Percentiles rank a stretch among this genome's conserved stretches.
These are phyloP conservation scores for Wickerhamiella shivajii DNA, from an alignment of 805 yeast genomes.

Conservation along the genomic window DNA sequence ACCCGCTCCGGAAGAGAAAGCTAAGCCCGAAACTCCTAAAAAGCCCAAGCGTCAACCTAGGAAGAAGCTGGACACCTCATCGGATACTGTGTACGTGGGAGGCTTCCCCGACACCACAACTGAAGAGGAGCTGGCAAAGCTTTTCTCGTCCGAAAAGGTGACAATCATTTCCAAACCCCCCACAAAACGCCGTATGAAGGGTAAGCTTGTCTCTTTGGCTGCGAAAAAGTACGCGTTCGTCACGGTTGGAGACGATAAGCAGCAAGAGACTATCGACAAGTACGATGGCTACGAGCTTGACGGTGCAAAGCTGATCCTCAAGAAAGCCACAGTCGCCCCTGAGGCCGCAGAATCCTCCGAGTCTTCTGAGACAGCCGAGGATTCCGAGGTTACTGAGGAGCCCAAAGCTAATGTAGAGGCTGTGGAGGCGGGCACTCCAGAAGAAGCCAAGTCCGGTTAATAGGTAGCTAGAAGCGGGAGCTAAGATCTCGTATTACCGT, in stretches of 20 bases:
- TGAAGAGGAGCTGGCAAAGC: slow-evolving; percentile 29
- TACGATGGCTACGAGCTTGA: slow-evolving; percentile 51
- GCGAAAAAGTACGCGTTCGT: slow-evolving; percentile 35
- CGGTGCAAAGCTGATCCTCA: slow-evolving; percentile 53
- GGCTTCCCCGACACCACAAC: slow-evolving; percentile 40
- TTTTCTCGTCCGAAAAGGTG: slow-evolving; percentile 23
- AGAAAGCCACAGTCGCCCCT: slow-evolving; percentile 17
- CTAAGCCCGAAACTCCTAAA: not conserved
- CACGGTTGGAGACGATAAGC: slow-evolving; percentile 44
- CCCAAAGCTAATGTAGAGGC: no score
- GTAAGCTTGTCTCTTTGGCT: slow-evolving; percentile 9
- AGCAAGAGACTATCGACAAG: slow-evolving; percentile 54
- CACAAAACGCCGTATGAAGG: slow-evolving; percentile 6
- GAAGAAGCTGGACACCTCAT: slow-evolving; percentile 29
- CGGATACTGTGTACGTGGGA: slow-evolving; percentile 45
- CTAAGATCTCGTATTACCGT: no score
- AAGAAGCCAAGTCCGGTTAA: no score
- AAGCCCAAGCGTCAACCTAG: slow-evolving; percentile 6
- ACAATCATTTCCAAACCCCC: slow-evolving; percentile 14
- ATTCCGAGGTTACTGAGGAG: no score
- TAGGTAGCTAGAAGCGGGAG: no score
- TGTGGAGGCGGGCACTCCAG: no score
- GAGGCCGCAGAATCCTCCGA: no score
- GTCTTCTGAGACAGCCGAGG: no score
- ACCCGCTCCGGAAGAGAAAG: not conserved